Evolutionary conservation across 495 filamentous ascomycete species (phyloP), one percentile per base, ranked within the genome.

Genomic region (Aspergillus diversus): DNA sequence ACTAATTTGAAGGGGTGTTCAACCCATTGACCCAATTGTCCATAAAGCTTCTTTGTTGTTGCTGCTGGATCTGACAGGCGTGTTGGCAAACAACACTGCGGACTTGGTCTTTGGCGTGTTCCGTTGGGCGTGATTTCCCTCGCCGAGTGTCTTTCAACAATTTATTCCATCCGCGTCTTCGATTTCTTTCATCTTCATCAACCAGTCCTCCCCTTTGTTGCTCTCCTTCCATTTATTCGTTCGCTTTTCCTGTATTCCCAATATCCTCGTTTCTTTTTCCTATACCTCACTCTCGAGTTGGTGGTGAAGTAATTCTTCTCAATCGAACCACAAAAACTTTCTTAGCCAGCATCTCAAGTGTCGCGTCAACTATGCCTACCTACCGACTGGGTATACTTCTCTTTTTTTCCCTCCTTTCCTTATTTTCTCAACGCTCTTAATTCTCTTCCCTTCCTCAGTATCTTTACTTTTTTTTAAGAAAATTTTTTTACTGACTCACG

Each of bases 321-420:
- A 27, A 27, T 27, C 21, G 21, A 27, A 27, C 21, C 21, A 27
- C 21, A 27, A 27, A 27, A 27, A 43, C n/a, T 43, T 43, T 50
- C 16, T 27, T 21, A 50, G 9, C 47, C 13, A 17, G 47, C 16
- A 50, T 33, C 33, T 50, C 48, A 17, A 15, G n/a, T 15, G 17
- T 16, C 32, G 9, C 47, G 5, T 39, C 17, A 53, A 37, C n/a
- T 8, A 60, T 60, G 58, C 47, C 33, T 12, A 34, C 68, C 51
- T 67, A 69, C 58, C 70, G 67, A 46, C 52, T 72, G 33, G 63
- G 67, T 69, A 70, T 60, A 60, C 57, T 34, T 42, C 7, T 6
- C 27, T 55, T 21, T 50, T 12, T 35, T 46, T 52, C 27, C 27
- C 47, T 9, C 17, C 13, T 55, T 39, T n/a, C 31, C 37, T 33